Evolutionary conservation across 1,284 basidiomycete species (phyloP).

Genomic region (Meira nashicola): DNA sequence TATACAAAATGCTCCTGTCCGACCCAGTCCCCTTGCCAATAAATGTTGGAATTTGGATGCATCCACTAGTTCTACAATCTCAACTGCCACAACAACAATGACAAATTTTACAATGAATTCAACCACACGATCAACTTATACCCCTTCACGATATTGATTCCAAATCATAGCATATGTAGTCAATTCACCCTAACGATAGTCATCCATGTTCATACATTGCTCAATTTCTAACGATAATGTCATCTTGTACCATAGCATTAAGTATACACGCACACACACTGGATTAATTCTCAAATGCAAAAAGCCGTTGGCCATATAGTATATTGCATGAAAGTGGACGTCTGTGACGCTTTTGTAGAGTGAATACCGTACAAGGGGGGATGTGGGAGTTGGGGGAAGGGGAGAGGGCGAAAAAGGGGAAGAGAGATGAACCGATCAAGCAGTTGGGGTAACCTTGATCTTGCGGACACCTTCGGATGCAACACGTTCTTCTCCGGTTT

Average conservation of each 20-base stretch:
- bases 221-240: background rate
- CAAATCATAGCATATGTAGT: no score
- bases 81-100: background rate
- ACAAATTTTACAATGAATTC: background rate
- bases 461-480: slow-evolving; percentile 75
- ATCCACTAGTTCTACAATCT: slow-evolving; percentile 1
- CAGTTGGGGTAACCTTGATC: slow-evolving; percentile 17
- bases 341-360: background rate
- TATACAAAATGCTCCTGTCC: slow-evolving; percentile 4
- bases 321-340: no score
- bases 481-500: slow-evolving; percentile 90
- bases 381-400: background rate
- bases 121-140: background rate
- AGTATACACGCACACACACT: no score
- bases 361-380: background rate
- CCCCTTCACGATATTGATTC: background rate
- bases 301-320: no score
- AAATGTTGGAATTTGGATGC: slow-evolving; percentile 6
- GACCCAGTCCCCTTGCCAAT: background rate
- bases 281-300: no score
- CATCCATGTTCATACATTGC: background rate
- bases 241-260: background rate
- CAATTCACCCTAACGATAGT: no score
- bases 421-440: background rate
- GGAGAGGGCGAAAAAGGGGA: background rate